Conservation (phyloP, 2,329 filamentous ascomycete genomes). For the Aspergillus spinulosporus region DNA sequence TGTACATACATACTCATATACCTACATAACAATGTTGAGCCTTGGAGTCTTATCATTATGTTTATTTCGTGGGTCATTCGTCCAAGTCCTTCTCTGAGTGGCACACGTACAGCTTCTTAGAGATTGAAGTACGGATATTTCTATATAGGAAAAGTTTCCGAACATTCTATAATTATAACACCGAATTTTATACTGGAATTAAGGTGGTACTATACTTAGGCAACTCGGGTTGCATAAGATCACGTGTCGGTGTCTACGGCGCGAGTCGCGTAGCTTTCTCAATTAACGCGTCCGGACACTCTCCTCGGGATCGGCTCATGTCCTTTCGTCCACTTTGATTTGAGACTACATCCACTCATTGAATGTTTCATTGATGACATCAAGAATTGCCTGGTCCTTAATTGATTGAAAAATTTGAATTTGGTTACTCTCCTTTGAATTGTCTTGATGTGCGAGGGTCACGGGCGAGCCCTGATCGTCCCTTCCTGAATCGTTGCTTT, state of each 20-base stretch:
- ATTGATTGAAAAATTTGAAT: background rate
- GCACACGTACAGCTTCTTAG: too few species aligned
- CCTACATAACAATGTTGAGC: conserved; percentile 7
- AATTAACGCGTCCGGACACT: conserved; percentile 8
- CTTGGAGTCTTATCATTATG: background rate
- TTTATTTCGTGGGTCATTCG: too few species aligned
- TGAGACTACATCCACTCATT: conserved; percentile 3
- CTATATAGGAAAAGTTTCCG: too few species aligned
- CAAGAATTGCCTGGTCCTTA: too few species aligned
- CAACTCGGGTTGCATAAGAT: background rate
- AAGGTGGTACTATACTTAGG: too few species aligned
- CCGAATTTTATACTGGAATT: too few species aligned
- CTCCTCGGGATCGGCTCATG: conserved; percentile 7
- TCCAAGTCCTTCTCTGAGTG: too few species aligned
- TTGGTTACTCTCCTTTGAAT: background rate
- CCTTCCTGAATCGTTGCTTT: background rate
- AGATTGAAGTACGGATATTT: too few species aligned
- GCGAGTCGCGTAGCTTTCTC: background rate
- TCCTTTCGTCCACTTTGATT: background rate
- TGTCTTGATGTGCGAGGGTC: background rate
- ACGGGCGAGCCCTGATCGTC: background rate
- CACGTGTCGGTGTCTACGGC: conserved; percentile 2
- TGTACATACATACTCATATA: conserved; percentile 21
- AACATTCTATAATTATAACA: too few species aligned
- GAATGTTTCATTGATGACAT: background rate